Percentiles rank a stretch among this genome's conserved stretches.
Conservation (phyloP, 129 eudicot species). For the Gnaphalium uliginosum region DNA sequence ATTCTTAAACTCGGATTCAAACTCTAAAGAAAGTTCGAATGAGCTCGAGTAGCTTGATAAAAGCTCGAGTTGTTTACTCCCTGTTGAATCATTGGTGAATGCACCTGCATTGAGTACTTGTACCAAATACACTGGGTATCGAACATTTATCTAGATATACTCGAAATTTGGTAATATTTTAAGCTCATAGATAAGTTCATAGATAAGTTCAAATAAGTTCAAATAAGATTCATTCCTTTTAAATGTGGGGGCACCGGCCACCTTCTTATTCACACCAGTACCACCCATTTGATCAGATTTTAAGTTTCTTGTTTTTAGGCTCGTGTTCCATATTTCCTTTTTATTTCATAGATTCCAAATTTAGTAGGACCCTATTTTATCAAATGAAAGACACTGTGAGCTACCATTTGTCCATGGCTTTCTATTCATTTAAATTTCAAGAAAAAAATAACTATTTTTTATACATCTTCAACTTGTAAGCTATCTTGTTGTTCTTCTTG, state of each 20-base stretch:
- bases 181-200: too few relatives aligned
- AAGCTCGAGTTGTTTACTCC: too few relatives aligned
- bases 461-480: background rate
- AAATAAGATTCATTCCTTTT: background rate
- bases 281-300: conserved; percentile 23
- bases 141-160: conserved; percentile 26
- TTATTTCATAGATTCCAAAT: background rate
- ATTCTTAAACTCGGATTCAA: too few relatives aligned
- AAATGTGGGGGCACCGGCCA: conserved; percentile 13
- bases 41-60: too few relatives aligned
- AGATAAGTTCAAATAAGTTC: too few relatives aligned
- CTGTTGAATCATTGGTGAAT: background rate
- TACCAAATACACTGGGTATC: background rate
- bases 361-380: conserved; percentile 19
- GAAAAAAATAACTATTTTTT: background rate
- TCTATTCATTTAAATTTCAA: conserved; percentile 3
- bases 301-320: background rate
- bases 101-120: background rate
- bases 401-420: conserved; percentile 7
- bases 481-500: background rate
- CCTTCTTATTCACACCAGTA: conserved; percentile 11
- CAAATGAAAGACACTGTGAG: background rate
- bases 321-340: conserved; percentile 23
- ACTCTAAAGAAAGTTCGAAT: too few relatives aligned
- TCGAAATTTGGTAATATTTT: conserved; percentile 5